Evolutionary conservation across 1,284 basidiomycete species (phyloP).

Genomic region (Pseudozyma flocculosa): DNA sequence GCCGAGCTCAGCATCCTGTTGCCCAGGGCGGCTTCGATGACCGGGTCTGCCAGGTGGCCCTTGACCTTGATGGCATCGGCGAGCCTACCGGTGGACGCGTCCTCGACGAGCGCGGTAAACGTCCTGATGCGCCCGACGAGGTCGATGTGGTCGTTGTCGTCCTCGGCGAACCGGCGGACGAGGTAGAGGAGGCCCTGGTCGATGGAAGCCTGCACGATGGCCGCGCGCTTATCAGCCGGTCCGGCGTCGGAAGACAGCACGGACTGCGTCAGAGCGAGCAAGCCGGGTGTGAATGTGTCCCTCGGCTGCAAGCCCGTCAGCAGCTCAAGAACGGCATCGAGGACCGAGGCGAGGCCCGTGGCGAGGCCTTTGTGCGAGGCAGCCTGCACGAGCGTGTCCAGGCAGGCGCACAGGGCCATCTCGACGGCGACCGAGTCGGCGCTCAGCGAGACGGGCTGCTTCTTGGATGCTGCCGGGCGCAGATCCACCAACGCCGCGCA

Average conservation of each 20-base stretch:
- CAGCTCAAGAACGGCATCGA: too few relatives aligned
- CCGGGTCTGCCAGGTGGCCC: conserved; percentile 70
- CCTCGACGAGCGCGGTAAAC: conserved; percentile 16
- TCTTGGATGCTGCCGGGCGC: too few relatives aligned
- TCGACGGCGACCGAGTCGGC: too few relatives aligned
- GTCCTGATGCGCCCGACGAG: conserved; percentile 20
- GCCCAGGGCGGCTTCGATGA: conserved; percentile 70
- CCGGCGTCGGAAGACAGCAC: not conserved
- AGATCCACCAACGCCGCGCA: too few relatives aligned
- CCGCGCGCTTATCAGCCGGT: not conserved
- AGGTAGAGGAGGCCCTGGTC: conserved; percentile 48
- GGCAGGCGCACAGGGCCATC: too few relatives aligned
- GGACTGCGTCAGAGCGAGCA: not conserved
- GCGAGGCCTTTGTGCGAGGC: too few relatives aligned
- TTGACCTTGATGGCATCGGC: conserved; percentile 60
- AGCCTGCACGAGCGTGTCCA: too few relatives aligned
- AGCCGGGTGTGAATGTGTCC: not conserved
- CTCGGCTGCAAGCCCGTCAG: not conserved
- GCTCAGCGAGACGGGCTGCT: too few relatives aligned
- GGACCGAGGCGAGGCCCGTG: too few relatives aligned
- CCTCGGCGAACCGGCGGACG: conserved; percentile 58
- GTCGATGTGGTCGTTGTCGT: conserved; percentile 39
- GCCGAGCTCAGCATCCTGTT: conserved; percentile 63
- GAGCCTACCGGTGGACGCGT: not conserved
- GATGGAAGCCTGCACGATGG: conserved; percentile 16